Base-by-base conservation (phyloP, 140 eudicot genomes). In the Anethum foeniculum region DNA sequence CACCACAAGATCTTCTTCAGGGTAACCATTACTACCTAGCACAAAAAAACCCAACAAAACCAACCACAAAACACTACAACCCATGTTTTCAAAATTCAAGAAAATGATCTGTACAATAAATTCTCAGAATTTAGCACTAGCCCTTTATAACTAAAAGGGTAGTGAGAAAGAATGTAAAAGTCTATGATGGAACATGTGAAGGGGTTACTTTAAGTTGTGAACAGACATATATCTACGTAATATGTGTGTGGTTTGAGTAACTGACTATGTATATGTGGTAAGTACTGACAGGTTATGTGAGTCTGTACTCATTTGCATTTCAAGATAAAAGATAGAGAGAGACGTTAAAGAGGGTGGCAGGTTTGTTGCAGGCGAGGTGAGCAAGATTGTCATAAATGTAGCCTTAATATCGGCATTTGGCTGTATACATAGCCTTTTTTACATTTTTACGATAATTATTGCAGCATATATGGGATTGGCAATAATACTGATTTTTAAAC, bases 1-100 rank as follows among this genome's bases (percentile, higher is more conserved):
- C 85, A 84, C 89, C 88, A 94, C 97, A 62, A 90, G 79, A 91
- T 94, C 97, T 90, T 92, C 99, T 68, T 75, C 93, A 36, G 97
- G 97, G 73, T 80, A 94, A 65, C 96, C 93, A 86, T 81, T 75
- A 58, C 88, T 88, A n/a, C 87, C 86, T 82, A 82, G 83, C 88
- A 79, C 80, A 79, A 86, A 51, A n/a, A 47, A 27, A 34, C 84
- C 85, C 85, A 85, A 77, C 80, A 81, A 72, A 74, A 82, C 83
- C 81, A 75, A 81, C 56, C 54, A 83, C 75, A 76, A 84, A 90
- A 88, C 58, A 75, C 51, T 43, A 56, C 65, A 14, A 46, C 87
- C 88, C 96, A 92, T 87, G 32, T 80, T 82, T 84, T 69, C 71
- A 79, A 83, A 71, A 30, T 25, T 25, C 69, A 62, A 62, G 69